A percentile compares a stretch with the other conserved stretches of the same genome.
Conservation (phyloP, 768 basidiomycete species). For the Tulasnella sp. region DNA sequence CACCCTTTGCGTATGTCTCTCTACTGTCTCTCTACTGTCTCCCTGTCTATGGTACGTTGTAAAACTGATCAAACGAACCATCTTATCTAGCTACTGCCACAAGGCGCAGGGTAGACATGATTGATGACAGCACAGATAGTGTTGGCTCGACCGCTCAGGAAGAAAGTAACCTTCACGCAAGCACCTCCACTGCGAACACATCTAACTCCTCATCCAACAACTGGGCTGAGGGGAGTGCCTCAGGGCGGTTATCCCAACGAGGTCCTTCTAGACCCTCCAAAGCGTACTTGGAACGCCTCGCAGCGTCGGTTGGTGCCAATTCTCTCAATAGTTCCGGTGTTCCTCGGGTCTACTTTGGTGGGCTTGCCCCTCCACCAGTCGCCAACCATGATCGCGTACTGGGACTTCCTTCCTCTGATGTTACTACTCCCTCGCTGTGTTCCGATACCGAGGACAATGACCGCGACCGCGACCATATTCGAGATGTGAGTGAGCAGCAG, state of each 20-base stretch:
- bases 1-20: neutral
- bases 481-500: no score
- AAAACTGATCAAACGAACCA: neutral
- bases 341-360: neutral
- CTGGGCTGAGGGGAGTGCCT: neutral
- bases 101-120: no score
- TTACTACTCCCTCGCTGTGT: conserved; percentile 10
- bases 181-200: no score
- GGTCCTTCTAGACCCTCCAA: neutral
- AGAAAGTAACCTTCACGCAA: no score
- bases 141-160: neutral
- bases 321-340: neutral
- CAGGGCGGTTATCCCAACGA: neutral
- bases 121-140: neutral
- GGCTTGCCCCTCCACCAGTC: conserved; percentile 2
- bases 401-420: neutral
- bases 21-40: neutral
- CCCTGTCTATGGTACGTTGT: neutral
- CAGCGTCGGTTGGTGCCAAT: neutral
- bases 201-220: no score
- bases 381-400: neutral
- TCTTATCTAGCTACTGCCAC: no score
- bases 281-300: neutral
- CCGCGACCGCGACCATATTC: neutral
- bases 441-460: conserved; percentile 13